Percentiles rank a stretch among this genome's conserved stretches.
phyloP scores from a whole-genome alignment of 305 asterid species.

The Euphrasia arctica region DNA sequence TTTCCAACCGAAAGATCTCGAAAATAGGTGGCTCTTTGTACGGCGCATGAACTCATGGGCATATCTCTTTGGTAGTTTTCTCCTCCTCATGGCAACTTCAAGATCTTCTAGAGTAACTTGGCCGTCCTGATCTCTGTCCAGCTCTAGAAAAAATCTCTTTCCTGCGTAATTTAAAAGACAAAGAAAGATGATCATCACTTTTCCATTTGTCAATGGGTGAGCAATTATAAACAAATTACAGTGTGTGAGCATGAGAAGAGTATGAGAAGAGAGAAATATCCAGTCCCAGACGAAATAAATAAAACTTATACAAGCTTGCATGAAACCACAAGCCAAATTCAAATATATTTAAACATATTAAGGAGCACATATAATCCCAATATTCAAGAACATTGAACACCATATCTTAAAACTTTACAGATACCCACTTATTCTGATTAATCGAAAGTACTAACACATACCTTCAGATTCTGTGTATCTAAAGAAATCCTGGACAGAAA shows the following conservation, averaged over 20 bases:
- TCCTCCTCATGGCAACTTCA: constrained; percentile 86
- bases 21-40: constrained; percentile 82
- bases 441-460: constrained; percentile 26
- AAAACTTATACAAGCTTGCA: too few species aligned
- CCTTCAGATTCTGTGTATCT: constrained; percentile 99
- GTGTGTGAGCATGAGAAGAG: too few species aligned
- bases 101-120: constrained; percentile 95
- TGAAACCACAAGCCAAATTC: too few species aligned
- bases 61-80: constrained; percentile 89
- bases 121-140: constrained; percentile 98
- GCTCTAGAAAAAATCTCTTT: constrained; percentile 88
- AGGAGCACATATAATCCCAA: too few species aligned
- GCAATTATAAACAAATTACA: background rate
- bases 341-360: too few species aligned
- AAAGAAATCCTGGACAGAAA: constrained; percentile 97
- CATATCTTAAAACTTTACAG: background rate
- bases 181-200: background rate
- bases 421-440: background rate
- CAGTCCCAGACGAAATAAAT: too few species aligned
- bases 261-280: too few species aligned
- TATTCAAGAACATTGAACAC: background rate
- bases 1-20: constrained; percentile 95
- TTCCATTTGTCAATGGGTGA: background rate
- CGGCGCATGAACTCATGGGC: constrained; percentile 92
- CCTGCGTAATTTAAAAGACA: constrained; percentile 46